phyloP scores from a whole-genome alignment of 345 rosid species.

The Eutrema heterophyllum region DNA sequence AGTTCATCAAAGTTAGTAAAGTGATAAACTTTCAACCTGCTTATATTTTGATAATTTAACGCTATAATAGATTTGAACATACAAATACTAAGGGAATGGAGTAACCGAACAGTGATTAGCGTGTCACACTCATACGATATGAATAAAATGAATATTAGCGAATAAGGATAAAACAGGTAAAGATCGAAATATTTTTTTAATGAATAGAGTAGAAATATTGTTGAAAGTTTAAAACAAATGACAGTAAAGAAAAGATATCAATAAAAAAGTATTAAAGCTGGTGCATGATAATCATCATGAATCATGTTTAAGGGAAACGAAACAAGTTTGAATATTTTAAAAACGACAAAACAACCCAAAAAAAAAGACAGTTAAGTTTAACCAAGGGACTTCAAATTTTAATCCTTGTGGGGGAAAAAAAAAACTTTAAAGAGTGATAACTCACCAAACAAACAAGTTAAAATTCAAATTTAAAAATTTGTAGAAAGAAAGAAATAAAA shows the following conservation, averaged over 20 bases:
- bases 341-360: background rate
- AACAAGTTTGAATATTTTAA: background rate
- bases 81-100: background rate
- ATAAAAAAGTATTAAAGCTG: background rate
- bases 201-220: background rate
- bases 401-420: background rate
- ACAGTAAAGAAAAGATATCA: background rate
- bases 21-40: background rate
- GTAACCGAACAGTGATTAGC: background rate
- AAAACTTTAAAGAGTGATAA: background rate
- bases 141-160: too few species aligned
- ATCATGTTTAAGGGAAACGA: background rate
- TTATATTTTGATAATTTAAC: too few species aligned
- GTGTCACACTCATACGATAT: too few species aligned
- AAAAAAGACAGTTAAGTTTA: background rate
- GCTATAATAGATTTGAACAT: background rate
- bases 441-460: background rate
- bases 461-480: background rate
- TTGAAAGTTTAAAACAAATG: background rate
- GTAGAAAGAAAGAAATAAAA: background rate
- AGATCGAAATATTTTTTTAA: background rate
- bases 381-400: background rate
- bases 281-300: slow-evolving; percentile 6
- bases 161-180: too few species aligned
- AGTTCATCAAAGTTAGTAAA: background rate